phyloP scores from a whole-genome alignment of 345 rosid species.

The Clausena lansium region DNA sequence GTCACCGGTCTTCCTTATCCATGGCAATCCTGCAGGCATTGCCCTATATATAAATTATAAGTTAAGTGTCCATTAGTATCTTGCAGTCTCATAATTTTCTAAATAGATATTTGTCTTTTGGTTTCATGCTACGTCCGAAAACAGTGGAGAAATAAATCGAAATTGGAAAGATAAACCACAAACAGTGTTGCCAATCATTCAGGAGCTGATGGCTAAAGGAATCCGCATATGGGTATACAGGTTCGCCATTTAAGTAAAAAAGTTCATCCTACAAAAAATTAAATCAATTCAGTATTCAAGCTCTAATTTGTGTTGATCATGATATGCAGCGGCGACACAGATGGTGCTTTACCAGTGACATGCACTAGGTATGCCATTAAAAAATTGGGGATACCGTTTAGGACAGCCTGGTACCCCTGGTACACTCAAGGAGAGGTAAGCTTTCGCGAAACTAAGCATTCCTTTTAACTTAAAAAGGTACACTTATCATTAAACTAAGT shows the following conservation, averaged over 20 bases:
- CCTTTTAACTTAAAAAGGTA: neutral
- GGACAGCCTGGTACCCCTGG: conserved; percentile 23
- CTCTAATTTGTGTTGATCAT: neutral
- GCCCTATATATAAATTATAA: neutral
- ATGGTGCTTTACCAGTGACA: conserved; percentile 20
- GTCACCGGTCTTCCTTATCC: conserved; percentile 22
- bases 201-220: conserved; percentile 21
- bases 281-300: neutral
- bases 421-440: conserved; percentile 24
- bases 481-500: neutral
- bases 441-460: neutral
- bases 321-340: conserved; percentile 25
- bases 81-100: neutral
- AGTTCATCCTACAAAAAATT: neutral
- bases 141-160: conserved; percentile 20
- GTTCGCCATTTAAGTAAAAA: neutral
- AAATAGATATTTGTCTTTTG: neutral
- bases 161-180: conserved; percentile 18
- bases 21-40: conserved; percentile 26
- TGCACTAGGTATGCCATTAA: conserved; percentile 21
- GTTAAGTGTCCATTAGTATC: neutral
- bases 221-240: conserved; percentile 21
- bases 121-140: neutral
- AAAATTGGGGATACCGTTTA: conserved; percentile 3
- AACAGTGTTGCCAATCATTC: conserved; percentile 24